Base-by-base conservation (phyloP, 371 early-diverging fungal genomes). In the Syncephalastrum monosporum region DNA sequence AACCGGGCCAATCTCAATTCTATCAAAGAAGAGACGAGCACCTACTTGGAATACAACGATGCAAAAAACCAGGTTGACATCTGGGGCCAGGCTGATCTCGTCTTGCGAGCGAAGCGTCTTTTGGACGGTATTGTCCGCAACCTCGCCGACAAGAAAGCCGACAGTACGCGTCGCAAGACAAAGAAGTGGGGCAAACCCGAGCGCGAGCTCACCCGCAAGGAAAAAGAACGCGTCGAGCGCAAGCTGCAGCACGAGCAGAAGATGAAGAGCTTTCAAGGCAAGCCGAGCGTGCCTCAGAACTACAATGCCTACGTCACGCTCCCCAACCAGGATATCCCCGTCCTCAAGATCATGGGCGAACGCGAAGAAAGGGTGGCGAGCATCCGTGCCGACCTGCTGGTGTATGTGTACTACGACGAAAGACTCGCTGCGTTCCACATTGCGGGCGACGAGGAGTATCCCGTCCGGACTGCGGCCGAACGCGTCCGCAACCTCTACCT, bases 401-500 rank as follows among this genome's bases (percentile, higher is more conserved):
- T 67, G 15, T 69, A 52, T 23, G 60, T 78, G n/a, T 60, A 62
- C 61, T 73, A 62, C 45, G 71, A 75, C 21, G 45, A 29, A 10
- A 10, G 42, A 1, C 8, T 19, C 0, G 60, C 68, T 8, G 8
- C 41, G 1, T 43, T 72, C 33, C 51, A 59, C 25, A 43, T 69
- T 3, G 53, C 55, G 4, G 57, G 64, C 0, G 63, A 71, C 6
- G 56, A 60, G 1, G 57, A 69, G 33, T 63, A 64, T 6, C 21
- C 47, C 3, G 62, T 78, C 0, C 47, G 44, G 12, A 14, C 48
- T 21, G 75, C 79, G 3, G 47, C 63, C 13, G 14, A 50, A 0
- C 75, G 75, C 19, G 25, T 78, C 12, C 71, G 79, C 19, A 73
- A 75, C n/a, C 69, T 73, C 71, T 73, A 75, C 48, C 49, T 75